Percentiles rank a stretch among this genome's conserved stretches.
Evolutionary conservation across 2,329 filamentous ascomycete genomes (phyloP).

Genomic region (Herpotrichia juniperi): DNA sequence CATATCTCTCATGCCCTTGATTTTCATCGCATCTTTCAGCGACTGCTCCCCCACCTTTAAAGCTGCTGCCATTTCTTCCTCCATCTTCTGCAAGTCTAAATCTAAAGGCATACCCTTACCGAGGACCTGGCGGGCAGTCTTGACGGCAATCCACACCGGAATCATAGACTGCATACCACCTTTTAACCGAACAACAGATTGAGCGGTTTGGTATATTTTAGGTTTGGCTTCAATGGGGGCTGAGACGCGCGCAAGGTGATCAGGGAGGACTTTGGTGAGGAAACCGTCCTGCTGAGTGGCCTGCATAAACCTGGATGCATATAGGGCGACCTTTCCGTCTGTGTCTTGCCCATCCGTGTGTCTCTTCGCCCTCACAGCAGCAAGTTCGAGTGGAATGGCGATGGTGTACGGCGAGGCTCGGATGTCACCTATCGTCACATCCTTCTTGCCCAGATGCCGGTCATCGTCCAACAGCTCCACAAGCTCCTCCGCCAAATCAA

Average conservation of each 20-base stretch:
- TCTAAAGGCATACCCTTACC: conserved; percentile 41
- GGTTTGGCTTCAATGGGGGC: conserved; percentile 2
- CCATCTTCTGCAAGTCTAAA: conserved; percentile 20
- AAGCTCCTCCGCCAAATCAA: conserved; percentile 46
- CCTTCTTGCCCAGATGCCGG: conserved; percentile 41
- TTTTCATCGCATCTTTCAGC: background rate
- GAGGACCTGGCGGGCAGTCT: conserved; percentile 48
- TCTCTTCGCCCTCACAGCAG: conserved; percentile 47
- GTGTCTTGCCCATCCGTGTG: conserved; percentile 39
- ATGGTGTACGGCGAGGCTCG: conserved; percentile 45
- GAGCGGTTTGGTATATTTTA: conserved; percentile 1
- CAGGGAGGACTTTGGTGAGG: conserved; percentile 7
- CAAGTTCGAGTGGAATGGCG: conserved; percentile 51
- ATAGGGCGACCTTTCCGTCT: conserved; percentile 47
- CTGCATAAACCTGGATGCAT: conserved; percentile 47
- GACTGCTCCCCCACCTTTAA: background rate
- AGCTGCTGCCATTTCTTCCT: background rate
- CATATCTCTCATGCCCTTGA: no score
- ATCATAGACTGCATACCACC: conserved; percentile 36
- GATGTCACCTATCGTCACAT: conserved; percentile 29
- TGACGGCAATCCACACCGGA: conserved; percentile 53
- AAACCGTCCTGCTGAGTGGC: conserved; percentile 33
- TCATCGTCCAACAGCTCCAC: conserved; percentile 49
- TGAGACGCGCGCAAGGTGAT: background rate
- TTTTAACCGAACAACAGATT: conserved; percentile 1